Percentiles rank a stretch among this genome's conserved stretches.
Conservation (phyloP, 1,284 basidiomycete species). For the Ustilago bromivora region DNA sequence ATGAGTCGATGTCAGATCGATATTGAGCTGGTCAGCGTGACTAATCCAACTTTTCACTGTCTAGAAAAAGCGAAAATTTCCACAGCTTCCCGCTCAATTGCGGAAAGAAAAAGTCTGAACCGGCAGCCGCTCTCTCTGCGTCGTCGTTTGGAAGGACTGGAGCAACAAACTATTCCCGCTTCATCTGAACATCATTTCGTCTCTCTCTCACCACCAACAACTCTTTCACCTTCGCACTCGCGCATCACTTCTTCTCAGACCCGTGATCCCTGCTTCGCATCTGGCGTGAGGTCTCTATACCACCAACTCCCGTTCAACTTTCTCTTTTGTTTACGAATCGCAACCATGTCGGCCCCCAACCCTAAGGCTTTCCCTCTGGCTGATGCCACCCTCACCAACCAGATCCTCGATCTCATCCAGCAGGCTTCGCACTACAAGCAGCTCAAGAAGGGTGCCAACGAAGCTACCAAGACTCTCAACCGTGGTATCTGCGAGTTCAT, state of each 20-base stretch:
- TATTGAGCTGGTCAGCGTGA: conserved; percentile 17
- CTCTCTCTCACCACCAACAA: conserved; percentile 22
- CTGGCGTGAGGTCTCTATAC: conserved; percentile 52
- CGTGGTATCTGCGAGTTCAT: conserved; percentile 99
- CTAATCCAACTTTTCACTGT: conserved; percentile 8
- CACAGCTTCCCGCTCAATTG: neutral
- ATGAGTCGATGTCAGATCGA: neutral
- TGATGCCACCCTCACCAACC: conserved; percentile 89
- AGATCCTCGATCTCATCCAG: conserved; percentile 75
- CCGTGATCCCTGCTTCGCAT: conserved; percentile 53
- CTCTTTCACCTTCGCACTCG: conserved; percentile 1
- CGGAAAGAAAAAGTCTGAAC: neutral
- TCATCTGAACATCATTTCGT: neutral
- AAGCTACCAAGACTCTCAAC: conserved; percentile 95
- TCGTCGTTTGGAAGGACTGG: conserved; percentile 1
- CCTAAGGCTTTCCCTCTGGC: conserved; percentile 94
- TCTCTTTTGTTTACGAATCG: neutral
- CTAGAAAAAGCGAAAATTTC: conserved; percentile 14
- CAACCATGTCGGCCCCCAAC: conserved; percentile 70
- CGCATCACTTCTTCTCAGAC: conserved; percentile 27
- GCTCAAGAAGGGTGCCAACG: conserved; percentile 97
- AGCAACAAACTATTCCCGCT: neutral
- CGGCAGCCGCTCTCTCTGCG: conserved; percentile 1
- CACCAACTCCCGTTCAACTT: neutral
- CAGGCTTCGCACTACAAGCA: conserved; percentile 85